Evolutionary conservation across 2,329 filamentous ascomycete genomes (phyloP), one percentile per base, ranked within the genome.

Genomic region (Neopestalotiopsis clavispora): DNA sequence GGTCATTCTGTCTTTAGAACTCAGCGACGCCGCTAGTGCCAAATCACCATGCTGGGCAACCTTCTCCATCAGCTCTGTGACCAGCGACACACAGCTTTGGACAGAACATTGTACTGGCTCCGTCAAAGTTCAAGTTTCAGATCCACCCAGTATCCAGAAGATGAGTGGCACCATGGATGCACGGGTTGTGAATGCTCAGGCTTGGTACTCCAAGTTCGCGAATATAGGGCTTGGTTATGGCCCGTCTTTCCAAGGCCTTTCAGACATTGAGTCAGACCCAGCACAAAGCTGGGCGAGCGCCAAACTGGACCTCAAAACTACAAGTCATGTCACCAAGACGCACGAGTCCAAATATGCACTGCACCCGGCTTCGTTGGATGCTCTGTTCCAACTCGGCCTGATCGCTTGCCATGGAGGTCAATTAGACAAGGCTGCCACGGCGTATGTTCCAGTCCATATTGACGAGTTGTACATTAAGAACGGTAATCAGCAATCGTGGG

Each of bases 301-400:
- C n/a, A n/a, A n/a, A n/a, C n/a, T n/a, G n/a, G n/a, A n/a, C n/a
- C n/a, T n/a, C n/a, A n/a, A n/a, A n/a, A n/a, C n/a, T n/a, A n/a
- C n/a, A n/a, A n/a, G n/a, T n/a, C n/a, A n/a, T n/a, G n/a, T n/a
- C n/a, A n/a, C n/a, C n/a, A n/a, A n/a, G n/a, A n/a, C n/a, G n/a
- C n/a, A n/a, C n/a, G n/a, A n/a, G n/a, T n/a, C n/a, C n/a, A n/a
- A n/a, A n/a, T n/a, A n/a, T n/a, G n/a, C n/a, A n/a, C n/a, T 76
- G 13, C 74, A 76, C 30, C 74, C 74, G 12, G 63, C 73, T 3
- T 52, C 72, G 2, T 60, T 76, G 1, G 72, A 74, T 38, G 68
- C 45, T 12, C 28, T 61, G 5, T 59, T 75, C 30, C 74, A 73
- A 28, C 69, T 76, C 0, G 71, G 69, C 1, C 63, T 74, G 2